phyloP scores from a whole-genome alignment of 2,329 filamentous ascomycete species.

The Verticillium longisporum region DNA sequence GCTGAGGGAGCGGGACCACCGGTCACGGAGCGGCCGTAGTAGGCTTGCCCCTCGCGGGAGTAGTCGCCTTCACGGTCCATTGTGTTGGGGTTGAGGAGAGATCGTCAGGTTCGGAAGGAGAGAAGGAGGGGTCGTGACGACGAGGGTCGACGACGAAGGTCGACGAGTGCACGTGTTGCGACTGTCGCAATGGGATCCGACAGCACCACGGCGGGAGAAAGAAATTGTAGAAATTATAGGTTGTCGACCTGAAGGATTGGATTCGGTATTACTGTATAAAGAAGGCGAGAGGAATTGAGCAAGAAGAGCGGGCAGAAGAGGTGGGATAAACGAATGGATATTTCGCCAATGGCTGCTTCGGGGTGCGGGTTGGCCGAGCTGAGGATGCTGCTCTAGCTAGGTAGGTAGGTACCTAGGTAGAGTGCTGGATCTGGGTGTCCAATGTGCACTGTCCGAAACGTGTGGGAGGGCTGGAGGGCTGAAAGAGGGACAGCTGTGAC shows the following conservation, averaged over 20 bases:
- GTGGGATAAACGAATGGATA: background rate
- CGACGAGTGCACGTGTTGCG: background rate
- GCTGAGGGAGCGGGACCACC: constrained; percentile 21
- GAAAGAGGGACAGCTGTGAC: background rate
- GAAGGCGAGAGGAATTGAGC: background rate
- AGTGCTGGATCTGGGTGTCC: too few species aligned
- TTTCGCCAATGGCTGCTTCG: background rate
- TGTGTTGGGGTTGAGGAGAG: background rate
- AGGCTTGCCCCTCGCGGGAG: constrained; percentile 13
- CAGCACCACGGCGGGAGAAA: background rate
- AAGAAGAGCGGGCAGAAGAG: background rate
- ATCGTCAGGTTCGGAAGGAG: background rate
- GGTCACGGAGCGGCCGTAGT: constrained; percentile 19
- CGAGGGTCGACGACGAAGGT: background rate
- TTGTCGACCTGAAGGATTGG: background rate
- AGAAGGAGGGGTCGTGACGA: background rate
- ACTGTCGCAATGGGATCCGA: background rate
- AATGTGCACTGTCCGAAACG: background rate
- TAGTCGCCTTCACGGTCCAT: background rate
- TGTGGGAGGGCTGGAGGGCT: background rate
- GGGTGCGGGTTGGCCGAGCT: background rate
- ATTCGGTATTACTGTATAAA: background rate
- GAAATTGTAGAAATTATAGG: too few species aligned
- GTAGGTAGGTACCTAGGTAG: too few species aligned
- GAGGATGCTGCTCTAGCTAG: background rate